Percentiles rank a stretch among this genome's conserved stretches.
Evolutionary conservation across 306 rosid genomes (phyloP).

Genomic region (Castanea sativa): DNA sequence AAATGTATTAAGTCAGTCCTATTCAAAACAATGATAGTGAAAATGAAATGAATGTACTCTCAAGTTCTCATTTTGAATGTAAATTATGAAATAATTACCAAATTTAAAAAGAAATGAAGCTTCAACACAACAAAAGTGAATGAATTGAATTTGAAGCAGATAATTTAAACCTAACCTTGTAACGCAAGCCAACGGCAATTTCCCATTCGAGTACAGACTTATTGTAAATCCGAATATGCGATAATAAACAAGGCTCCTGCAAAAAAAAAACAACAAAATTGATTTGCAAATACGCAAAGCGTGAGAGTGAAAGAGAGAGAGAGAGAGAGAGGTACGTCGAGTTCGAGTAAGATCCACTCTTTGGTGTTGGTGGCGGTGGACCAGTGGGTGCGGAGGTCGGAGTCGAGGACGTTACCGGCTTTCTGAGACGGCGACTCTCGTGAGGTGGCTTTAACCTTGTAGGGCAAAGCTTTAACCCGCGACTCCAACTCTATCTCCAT

Average conservation of each 20-base stretch:
- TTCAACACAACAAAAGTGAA: background rate
- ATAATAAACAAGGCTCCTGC: constrained; percentile 85
- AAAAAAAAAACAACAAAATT: background rate
- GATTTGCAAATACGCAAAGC: background rate
- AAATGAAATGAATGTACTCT: background rate
- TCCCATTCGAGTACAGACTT: constrained; percentile 98
- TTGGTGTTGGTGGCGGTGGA: constrained; percentile 96
- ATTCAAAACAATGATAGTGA: no score
- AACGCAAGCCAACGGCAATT: constrained; percentile 86
- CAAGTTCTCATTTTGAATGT: background rate
- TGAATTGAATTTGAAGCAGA: background rate
- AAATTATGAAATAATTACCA: background rate
- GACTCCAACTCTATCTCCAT: constrained; percentile 75
- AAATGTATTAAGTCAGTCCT: no score
- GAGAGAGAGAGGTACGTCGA: constrained; percentile 37
- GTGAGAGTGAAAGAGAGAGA: background rate
- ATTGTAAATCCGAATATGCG: constrained; percentile 84
- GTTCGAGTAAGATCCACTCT: constrained; percentile 92
- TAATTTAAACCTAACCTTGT: constrained; percentile 55
- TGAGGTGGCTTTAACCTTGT: constrained; percentile 81
- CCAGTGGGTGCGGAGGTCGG: constrained; percentile 95
- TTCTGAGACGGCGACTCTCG: constrained; percentile 88
- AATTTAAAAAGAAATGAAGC: background rate
- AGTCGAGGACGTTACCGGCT: constrained; percentile 72
- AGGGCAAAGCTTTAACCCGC: constrained; percentile 66